Evolutionary conservation across 306 rosid species (phyloP).

Genomic region (Vigna radiata): DNA sequence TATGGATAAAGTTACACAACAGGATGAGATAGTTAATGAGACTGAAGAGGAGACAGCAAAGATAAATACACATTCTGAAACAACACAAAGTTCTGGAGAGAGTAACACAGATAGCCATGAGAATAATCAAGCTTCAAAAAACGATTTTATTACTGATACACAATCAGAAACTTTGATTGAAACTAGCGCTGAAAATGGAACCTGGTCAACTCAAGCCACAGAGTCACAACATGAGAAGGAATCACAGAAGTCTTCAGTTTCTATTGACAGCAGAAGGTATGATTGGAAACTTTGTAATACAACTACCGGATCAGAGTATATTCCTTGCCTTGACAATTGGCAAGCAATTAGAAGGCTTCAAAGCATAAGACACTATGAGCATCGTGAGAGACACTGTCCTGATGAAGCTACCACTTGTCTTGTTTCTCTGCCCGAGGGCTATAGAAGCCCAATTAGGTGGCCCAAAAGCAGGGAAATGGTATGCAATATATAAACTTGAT

Average conservation of each 20-base stretch:
- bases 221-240: conserved; percentile 61
- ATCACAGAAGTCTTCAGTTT: conserved; percentile 41
- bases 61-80: conserved; percentile 35
- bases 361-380: conserved; percentile 70
- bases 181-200: conserved; percentile 54
- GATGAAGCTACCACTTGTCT: conserved; percentile 75
- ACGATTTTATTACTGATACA: conserved; percentile 14
- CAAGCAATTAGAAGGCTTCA: conserved; percentile 63
- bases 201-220: conserved; percentile 59
- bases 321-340: conserved; percentile 89
- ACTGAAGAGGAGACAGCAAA: conserved; percentile 50
- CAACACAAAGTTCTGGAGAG: conserved; percentile 48
- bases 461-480: conserved; percentile 90
- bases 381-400: conserved; percentile 91
- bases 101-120: conserved; percentile 43
- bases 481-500: conserved; percentile 22
- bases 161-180: conserved; percentile 51
- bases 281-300: conserved; percentile 76
- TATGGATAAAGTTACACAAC: conserved; percentile 43
- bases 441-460: conserved; percentile 72
- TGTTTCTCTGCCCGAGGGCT: conserved; percentile 79
- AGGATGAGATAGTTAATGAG: conserved; percentile 46
- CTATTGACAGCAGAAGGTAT: conserved; percentile 44
- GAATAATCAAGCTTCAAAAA: conserved; percentile 45
- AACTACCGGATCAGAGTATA: conserved; percentile 84